Evolutionary conservation across 2,329 filamentous ascomycete genomes (phyloP).

Genomic region (Elsinoe perseae): DNA sequence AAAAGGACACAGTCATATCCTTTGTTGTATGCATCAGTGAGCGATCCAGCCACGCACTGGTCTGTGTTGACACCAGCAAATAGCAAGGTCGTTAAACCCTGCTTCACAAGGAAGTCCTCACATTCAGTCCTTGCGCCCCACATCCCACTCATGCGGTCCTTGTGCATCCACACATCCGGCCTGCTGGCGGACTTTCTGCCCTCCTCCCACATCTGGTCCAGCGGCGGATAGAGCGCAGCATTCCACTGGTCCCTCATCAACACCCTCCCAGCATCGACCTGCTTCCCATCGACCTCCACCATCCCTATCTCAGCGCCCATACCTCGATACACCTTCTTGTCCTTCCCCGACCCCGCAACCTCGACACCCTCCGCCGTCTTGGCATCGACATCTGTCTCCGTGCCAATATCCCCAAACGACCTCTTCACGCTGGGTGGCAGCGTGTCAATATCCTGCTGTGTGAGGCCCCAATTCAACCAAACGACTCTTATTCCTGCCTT

Average conservation of each 20-base stretch:
- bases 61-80: constrained; percentile 56
- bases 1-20: constrained; percentile 51
- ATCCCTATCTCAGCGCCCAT: constrained; percentile 25
- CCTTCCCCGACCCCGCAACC: constrained; percentile 21
- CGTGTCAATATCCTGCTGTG: constrained; percentile 30
- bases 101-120: constrained; percentile 35
- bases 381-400: constrained; percentile 18
- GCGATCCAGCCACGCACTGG: constrained; percentile 52
- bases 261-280: constrained; percentile 36
- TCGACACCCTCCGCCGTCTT: constrained; percentile 19
- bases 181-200: constrained; percentile 22
- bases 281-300: constrained; percentile 31
- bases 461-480: constrained; percentile 38
- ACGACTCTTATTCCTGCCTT: constrained; percentile 35
- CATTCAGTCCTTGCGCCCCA: constrained; percentile 42
- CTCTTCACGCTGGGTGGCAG: constrained; percentile 38
- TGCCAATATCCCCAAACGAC: constrained; percentile 39
- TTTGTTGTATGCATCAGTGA: constrained; percentile 48
- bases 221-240: constrained; percentile 42
- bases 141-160: constrained; percentile 53
- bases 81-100: constrained; percentile 43
- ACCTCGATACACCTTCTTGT: constrained; percentile 27
- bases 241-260: constrained; percentile 53
- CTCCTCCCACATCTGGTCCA: constrained; percentile 35
- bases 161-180: constrained; percentile 47